Percentiles rank a stretch among this genome's conserved stretches.
Evolutionary conservation across 2,329 filamentous ascomycete genomes (phyloP).

Genomic region (Cercospora sojina): DNA sequence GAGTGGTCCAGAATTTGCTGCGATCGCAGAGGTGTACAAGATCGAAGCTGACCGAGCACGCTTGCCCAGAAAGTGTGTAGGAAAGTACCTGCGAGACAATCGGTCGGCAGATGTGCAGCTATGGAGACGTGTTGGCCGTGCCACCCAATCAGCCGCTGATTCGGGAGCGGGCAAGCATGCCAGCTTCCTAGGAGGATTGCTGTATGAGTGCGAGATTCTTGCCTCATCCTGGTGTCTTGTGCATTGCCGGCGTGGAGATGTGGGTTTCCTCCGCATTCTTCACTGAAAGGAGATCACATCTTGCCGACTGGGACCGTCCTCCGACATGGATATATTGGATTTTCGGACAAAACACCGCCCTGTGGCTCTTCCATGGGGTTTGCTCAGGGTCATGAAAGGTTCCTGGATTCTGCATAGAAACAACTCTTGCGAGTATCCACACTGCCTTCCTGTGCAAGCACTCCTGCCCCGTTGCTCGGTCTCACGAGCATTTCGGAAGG

Average conservation of each 20-base stretch:
- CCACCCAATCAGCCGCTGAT: neutral
- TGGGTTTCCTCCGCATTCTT: neutral
- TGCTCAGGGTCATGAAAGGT: neutral
- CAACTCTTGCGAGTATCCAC: neutral
- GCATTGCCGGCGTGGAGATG: neutral
- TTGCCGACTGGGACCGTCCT: neutral
- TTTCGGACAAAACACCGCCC: neutral
- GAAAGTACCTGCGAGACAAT: neutral
- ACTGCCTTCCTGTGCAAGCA: neutral
- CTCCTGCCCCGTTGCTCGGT: neutral
- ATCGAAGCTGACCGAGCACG: neutral
- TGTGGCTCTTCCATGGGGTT: neutral
- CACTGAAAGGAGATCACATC: neutral
- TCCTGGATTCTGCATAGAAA: neutral
- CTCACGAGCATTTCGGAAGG: neutral
- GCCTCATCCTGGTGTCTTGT: neutral
- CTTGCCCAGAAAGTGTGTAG: neutral
- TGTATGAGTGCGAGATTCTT: constrained; percentile 4
- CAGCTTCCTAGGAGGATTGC: neutral
- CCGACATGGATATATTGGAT: neutral
- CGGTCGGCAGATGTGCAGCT: neutral
- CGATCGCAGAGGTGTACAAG: neutral
- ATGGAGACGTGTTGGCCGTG: neutral
- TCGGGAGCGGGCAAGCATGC: constrained; percentile 9
- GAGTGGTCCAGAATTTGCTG: neutral